phyloP scores from a whole-genome alignment of 1,139 yeast genomes.

The Pneumocystis wakefieldiae region DNA sequence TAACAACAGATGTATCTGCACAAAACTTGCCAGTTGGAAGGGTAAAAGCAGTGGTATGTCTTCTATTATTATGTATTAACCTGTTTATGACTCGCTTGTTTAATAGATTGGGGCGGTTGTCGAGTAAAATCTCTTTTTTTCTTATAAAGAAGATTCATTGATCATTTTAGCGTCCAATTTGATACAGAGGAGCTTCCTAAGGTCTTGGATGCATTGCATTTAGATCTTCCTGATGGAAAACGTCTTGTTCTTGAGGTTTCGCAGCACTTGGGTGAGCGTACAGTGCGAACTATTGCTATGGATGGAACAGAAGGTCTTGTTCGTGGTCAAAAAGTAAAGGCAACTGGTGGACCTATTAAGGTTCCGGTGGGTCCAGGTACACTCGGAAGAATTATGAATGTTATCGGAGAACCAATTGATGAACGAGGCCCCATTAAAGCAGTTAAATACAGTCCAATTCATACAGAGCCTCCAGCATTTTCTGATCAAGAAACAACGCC shows the following conservation, averaged over 20 bases:
- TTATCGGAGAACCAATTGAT: constrained; percentile 98
- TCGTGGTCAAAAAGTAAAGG: constrained; percentile 83
- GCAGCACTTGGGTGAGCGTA: constrained; percentile 99
- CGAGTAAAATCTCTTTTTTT: neutral
- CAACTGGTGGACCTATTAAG: constrained; percentile 97
- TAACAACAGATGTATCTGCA: neutral
- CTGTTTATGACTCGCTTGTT: neutral
- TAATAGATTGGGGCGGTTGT: neutral
- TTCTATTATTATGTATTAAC: neutral
- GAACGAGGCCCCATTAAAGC: constrained; percentile 97
- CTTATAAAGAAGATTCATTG: neutral
- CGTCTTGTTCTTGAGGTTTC: constrained; percentile 92
- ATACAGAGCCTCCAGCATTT: constrained; percentile 92
- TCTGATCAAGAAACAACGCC: constrained; percentile 95
- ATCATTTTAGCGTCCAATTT: constrained; percentile 8
- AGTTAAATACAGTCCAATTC: constrained; percentile 90
- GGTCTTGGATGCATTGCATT: constrained; percentile 88
- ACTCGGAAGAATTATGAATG: constrained; percentile 96
- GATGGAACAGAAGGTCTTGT: constrained; percentile 99
- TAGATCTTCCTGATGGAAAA: constrained; percentile 48
- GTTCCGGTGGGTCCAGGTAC: constrained; percentile 99
- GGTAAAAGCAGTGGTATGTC: neutral
- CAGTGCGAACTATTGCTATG: constrained; percentile 99
- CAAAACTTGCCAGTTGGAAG: neutral
- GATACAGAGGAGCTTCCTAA: constrained; percentile 12